phyloP scores from a whole-genome alignment of 2,329 filamentous ascomycete genomes.

The Diaporthe capsici region DNA sequence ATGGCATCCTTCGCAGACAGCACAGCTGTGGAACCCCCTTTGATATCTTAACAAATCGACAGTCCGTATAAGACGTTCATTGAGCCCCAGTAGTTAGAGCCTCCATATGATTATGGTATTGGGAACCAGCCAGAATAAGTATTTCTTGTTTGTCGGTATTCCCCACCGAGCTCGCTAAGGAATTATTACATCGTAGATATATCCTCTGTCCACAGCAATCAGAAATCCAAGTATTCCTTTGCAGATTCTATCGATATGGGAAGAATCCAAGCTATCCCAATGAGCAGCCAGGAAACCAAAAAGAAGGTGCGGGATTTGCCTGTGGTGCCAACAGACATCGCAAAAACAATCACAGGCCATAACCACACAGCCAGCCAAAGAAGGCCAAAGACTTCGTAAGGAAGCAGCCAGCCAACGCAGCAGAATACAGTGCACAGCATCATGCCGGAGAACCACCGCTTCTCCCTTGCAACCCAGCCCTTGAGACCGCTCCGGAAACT shows the following conservation, averaged over 20 bases:
- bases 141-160: background rate
- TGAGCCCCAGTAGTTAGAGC: too few relatives aligned
- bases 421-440: background rate
- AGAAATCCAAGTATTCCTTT: background rate
- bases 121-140: too few relatives aligned
- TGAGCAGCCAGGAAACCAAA: background rate
- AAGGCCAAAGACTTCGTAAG: background rate
- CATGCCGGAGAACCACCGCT: background rate
- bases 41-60: background rate
- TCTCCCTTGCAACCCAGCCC: constrained; percentile 2
- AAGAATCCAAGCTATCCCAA: constrained; percentile 9
- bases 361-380: background rate
- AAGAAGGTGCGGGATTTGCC: background rate
- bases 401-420: constrained; percentile 1
- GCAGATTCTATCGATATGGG: background rate
- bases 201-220: background rate
- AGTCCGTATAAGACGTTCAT: too few relatives aligned
- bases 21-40: background rate
- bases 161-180: too few relatives aligned
- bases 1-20: too few relatives aligned
- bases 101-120: too few relatives aligned
- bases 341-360: background rate
- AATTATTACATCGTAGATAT: background rate
- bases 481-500: background rate
- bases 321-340: background rate